Base-by-base conservation (phyloP, 305 asterid genomes). In the Petunia hybrid region DNA sequence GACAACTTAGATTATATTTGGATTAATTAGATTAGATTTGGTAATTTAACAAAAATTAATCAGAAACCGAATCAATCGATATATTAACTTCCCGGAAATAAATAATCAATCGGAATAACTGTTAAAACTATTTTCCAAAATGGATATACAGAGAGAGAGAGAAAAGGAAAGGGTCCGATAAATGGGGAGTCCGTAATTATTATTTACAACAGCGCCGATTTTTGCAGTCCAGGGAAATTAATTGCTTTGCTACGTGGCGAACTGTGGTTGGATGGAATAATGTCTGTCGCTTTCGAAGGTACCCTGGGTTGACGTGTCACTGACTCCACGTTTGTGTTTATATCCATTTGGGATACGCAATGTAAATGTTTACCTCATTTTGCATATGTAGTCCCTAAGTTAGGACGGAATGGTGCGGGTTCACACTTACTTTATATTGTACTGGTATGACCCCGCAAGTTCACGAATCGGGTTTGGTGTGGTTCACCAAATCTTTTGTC, bases 151-250 rank as follows among this genome's bases (percentile, higher is more conserved):
- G 42, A 38, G 35, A 46, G 59, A n/a, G 78, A 53, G 13, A 31
- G 42, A 35, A 16, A 36, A 6, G 3, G 16, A 22, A n/a, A 2
- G 60, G 66, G 0, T 13, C 76, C 81, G 80, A 66, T 10, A 73
- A 78, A 81, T 8, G 16, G 22, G 85, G 82, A 55, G 78, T 8
- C 36, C 36, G 80, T 63, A 64, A 69, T 46, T 22, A 22, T 22
- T 22, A 22, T 22, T 41, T n/a, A 51, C 63, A 67, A 38, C 83
- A 75, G 73, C 68, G 80, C 77, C 78, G 86, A 81, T 83, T 83
- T 85, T 78, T 68, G 82, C 61, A 81, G 83, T 80, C 10, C 48
- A n/a, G 39, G 36, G 39, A 61, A 73, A 74, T 66, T 61, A 57
- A 5, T 64, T 13, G 5, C 41, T 40, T 4, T 14, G 46, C 51